Evolutionary conservation across 352 stramenopile species (phyloP).

Genomic region (Globisporangium perplexum): DNA sequence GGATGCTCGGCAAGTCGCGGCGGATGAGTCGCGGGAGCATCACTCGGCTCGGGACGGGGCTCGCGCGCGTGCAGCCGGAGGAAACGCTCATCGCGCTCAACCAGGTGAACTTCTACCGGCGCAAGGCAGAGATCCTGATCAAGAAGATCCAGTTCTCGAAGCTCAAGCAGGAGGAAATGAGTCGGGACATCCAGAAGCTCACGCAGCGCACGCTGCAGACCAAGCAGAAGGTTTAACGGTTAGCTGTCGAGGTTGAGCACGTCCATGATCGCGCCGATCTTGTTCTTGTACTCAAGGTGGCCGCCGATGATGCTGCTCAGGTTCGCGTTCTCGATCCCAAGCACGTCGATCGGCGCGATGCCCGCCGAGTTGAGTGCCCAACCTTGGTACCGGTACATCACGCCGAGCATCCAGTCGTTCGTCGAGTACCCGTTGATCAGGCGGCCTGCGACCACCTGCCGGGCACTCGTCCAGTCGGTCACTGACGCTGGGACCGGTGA

Average conservation of each 20-base stretch:
- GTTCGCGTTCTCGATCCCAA: slow-evolving; percentile 80
- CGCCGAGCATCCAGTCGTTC: slow-evolving; percentile 88
- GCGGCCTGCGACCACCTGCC: slow-evolving; percentile 72
- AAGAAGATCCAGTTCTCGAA: slow-evolving; percentile 61
- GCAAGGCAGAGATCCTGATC: slow-evolving; percentile 54
- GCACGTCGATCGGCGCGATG: slow-evolving; percentile 56
- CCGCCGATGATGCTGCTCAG: slow-evolving; percentile 72
- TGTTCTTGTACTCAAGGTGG: slow-evolving; percentile 88
- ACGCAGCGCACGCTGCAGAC: slow-evolving; percentile 44
- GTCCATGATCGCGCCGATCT: slow-evolving; percentile 81
- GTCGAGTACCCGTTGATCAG: slow-evolving; percentile 90
- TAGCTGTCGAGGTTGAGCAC: slow-evolving; percentile 60
- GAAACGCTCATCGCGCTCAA: slow-evolving; percentile 45
- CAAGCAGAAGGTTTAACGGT: slow-evolving; percentile 18
- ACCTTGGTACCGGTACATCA: slow-evolving; percentile 89
- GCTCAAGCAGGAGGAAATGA: slow-evolving; percentile 62
- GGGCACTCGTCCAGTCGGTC: slow-evolving; percentile 66
- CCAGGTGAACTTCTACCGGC: slow-evolving; percentile 60
- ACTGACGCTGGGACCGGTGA: slow-evolving; percentile 52
- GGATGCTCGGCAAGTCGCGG: neutral
- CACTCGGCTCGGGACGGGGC: slow-evolving; percentile 7
- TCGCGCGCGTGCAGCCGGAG: slow-evolving; percentile 39
- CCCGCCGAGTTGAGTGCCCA: slow-evolving; percentile 77
- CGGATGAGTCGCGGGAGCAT: neutral
- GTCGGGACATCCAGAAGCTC: slow-evolving; percentile 55